Conservation (phyloP, 305 asterid species). For the Petunia hybrid region DNA sequence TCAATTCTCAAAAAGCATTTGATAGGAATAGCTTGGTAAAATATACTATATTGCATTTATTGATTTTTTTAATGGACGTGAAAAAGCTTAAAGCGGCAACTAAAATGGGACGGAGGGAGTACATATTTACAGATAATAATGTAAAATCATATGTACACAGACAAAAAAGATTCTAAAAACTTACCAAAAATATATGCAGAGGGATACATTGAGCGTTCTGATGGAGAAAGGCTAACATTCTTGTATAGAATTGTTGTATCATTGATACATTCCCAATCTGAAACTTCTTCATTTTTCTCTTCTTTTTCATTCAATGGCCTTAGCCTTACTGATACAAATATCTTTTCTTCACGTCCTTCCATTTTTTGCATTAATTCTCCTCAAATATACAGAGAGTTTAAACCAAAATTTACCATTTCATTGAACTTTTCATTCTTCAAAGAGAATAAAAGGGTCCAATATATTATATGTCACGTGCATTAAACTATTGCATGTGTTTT, state of each 20-base stretch:
- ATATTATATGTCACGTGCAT: neutral
- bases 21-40: too few species aligned
- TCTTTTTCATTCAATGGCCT: slow-evolving; percentile 42
- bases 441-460: neutral
- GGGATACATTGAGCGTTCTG: slow-evolving; percentile 36
- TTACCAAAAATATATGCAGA: slow-evolving; percentile 42
- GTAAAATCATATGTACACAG: neutral
- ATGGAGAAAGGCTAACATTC: slow-evolving; percentile 23
- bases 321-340: slow-evolving; percentile 38
- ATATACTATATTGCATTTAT: too few species aligned
- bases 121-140: neutral
- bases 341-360: slow-evolving; percentile 38
- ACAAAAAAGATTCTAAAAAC: slow-evolving; percentile 10
- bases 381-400: neutral
- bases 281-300: slow-evolving; percentile 36
- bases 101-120: too few species aligned
- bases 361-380: slow-evolving; percentile 31
- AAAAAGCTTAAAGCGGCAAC: too few species aligned
- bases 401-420: neutral
- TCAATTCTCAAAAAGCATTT: too few species aligned
- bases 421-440: neutral
- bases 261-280: slow-evolving; percentile 47
- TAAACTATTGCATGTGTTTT: slow-evolving; percentile 11
- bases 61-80: too few species aligned
- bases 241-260: slow-evolving; percentile 37